These are phyloP conservation scores for Choiromyces venosus DNA, from an alignment of 495 filamentous ascomycete species.

Conservation along the genomic window DNA sequence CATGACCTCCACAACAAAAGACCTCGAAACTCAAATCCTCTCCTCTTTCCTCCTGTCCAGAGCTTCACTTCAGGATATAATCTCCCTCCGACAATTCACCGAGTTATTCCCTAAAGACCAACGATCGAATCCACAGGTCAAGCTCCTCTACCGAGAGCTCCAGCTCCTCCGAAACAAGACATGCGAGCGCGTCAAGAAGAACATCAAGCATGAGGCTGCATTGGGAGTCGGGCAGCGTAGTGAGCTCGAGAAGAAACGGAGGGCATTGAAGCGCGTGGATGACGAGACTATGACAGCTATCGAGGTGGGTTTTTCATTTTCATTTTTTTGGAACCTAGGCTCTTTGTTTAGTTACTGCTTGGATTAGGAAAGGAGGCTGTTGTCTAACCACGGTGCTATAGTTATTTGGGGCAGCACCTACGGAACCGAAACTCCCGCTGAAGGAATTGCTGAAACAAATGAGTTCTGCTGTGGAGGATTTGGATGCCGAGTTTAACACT, in stretches of 20 bases:
- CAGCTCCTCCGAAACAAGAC: slow-evolving; percentile 64
- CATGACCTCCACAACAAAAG: slow-evolving; percentile 28
- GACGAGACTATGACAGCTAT: slow-evolving; percentile 66
- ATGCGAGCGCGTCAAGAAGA: slow-evolving; percentile 60
- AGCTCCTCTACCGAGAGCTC: slow-evolving; percentile 70
- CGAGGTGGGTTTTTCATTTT: slow-evolving; percentile 49
- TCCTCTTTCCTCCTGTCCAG: slow-evolving; percentile 71
- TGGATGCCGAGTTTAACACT: slow-evolving; percentile 60
- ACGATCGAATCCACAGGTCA: slow-evolving; percentile 65
- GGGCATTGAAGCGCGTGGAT: slow-evolving; percentile 53
- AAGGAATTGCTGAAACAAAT: slow-evolving; percentile 62
- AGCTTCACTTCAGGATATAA: slow-evolving; percentile 62
- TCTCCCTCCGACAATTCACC: slow-evolving; percentile 69
- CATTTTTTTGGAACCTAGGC: not conserved
- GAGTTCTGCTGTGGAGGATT: slow-evolving; percentile 57
- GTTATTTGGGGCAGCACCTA: slow-evolving; percentile 59
- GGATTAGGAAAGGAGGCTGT: not conserved
- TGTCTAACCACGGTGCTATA: slow-evolving; percentile 40
- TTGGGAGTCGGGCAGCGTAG: slow-evolving; percentile 59
- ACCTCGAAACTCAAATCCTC: slow-evolving; percentile 60
- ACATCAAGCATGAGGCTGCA: slow-evolving; percentile 62
- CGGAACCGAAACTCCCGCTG: slow-evolving; percentile 54
- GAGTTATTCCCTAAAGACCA: slow-evolving; percentile 67
- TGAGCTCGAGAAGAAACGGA: slow-evolving; percentile 54
- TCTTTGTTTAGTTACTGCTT: not conserved